These are phyloP conservation scores for Lasiodiplodia theobromae DNA, from an alignment of 2,329 filamentous ascomycete genomes.

Conservation along the genomic window DNA sequence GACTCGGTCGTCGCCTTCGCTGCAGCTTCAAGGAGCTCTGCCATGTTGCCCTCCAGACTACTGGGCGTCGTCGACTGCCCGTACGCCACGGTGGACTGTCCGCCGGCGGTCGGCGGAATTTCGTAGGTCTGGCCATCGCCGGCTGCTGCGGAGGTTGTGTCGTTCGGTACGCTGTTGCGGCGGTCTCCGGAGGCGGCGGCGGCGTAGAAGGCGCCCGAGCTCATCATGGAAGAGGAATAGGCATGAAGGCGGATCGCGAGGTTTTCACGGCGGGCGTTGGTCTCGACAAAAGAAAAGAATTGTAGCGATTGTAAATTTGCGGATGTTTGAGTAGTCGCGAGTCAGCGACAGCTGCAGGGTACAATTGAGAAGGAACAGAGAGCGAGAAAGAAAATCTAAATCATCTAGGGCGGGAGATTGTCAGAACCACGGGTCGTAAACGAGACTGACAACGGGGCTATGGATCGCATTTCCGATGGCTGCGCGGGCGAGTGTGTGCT, in stretches of 20 bases:
- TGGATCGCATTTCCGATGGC: not conserved
- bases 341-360: not conserved
- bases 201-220: constrained; percentile 14
- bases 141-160: not conserved
- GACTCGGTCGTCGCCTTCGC: constrained; percentile 43
- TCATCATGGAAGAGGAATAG: constrained; percentile 11
- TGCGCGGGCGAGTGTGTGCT: not conserved
- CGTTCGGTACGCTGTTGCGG: not conserved
- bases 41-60: constrained; percentile 34
- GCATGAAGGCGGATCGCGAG: not conserved
- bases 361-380: not conserved
- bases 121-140: constrained; percentile 6
- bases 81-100: not conserved
- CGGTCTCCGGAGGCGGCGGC: constrained; percentile 1
- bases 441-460: not conserved
- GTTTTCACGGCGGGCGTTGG: not conserved
- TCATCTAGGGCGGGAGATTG: constrained; percentile 4
- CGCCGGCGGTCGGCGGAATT: not conserved
- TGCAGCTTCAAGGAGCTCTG: constrained; percentile 46
- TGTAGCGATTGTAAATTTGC: not conserved
- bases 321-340: too few species aligned
- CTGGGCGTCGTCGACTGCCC: not conserved
- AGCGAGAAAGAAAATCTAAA: not conserved
- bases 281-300: not conserved
- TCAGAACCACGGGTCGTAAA: constrained; percentile 8